Conservation (phyloP, 805 yeast genomes). For the Metahyphopichia silvanorum region DNA sequence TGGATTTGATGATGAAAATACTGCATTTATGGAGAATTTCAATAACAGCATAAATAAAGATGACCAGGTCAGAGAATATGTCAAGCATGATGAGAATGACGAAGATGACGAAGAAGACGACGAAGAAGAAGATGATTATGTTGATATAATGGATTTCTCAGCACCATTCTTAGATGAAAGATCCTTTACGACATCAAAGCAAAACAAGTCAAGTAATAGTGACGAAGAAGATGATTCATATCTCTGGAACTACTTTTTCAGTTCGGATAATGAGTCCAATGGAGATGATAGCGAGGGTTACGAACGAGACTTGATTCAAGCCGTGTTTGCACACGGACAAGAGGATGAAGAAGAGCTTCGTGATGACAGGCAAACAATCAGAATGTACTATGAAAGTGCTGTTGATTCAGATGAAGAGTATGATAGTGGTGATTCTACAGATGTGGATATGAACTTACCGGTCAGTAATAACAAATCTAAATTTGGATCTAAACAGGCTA, state of each 20-base stretch:
- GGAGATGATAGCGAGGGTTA: constrained; percentile 13
- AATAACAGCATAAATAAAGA: background rate
- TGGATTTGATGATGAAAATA: constrained; percentile 43
- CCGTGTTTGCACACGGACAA: constrained; percentile 6
- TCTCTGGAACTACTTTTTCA: constrained; percentile 71
- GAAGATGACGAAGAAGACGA: constrained; percentile 33
- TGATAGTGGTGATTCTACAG: constrained; percentile 87
- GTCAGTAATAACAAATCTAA: constrained; percentile 52
- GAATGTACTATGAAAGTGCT: constrained; percentile 1
- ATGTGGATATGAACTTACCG: constrained; percentile 85
- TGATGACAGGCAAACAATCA: constrained; percentile 5
- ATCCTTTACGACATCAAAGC: constrained; percentile 6
- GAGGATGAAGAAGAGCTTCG: constrained; percentile 17
- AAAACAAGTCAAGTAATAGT: constrained; percentile 12
- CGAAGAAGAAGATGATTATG: constrained; percentile 39
- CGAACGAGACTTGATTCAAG: constrained; percentile 4
- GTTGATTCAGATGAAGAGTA: constrained; percentile 25
- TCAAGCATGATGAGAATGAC: constrained; percentile 32
- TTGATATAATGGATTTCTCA: constrained; percentile 36
- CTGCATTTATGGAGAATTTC: constrained; percentile 20
- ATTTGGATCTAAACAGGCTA: constrained; percentile 75
- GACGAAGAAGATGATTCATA: constrained; percentile 66
- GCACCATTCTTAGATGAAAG: constrained; percentile 19
- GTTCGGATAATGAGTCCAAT: constrained; percentile 35
- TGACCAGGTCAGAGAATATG: constrained; percentile 9